Conservation (phyloP, 2,329 filamentous ascomycete species). For the Chrysosphaeria jannelii region DNA sequence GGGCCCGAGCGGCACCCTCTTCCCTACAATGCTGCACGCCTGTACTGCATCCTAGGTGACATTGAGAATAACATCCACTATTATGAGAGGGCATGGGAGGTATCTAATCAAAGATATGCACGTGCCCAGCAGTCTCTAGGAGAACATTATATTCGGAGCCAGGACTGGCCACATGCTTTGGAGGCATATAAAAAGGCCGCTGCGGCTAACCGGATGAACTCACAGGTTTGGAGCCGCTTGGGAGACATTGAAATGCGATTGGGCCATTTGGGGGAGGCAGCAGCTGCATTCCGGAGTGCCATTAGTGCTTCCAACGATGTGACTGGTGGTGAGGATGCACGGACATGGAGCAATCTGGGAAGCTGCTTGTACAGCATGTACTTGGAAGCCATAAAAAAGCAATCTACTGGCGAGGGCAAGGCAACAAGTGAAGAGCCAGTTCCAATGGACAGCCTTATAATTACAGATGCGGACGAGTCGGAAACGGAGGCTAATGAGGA, state of each 20-base stretch:
- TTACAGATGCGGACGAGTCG: conserved; percentile 4
- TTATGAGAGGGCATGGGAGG: conserved; percentile 68
- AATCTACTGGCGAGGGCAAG: background rate
- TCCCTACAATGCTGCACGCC: conserved; percentile 53
- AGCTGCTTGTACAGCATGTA: conserved; percentile 49
- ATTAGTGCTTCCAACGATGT: conserved; percentile 29
- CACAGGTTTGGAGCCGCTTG: conserved; percentile 64
- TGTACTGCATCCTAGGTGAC: conserved; percentile 86
- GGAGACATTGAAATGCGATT: conserved; percentile 68
- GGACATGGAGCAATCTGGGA: conserved; percentile 86
- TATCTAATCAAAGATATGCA: conserved; percentile 54
- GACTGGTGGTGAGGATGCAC: conserved; percentile 62
- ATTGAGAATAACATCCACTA: conserved; percentile 43
- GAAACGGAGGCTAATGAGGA: conserved; percentile 13
- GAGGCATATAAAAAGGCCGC: conserved; percentile 56
- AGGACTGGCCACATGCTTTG: conserved; percentile 37
- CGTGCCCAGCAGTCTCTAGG: conserved; percentile 71
- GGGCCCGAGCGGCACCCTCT: conserved; percentile 40
- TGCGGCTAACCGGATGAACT: conserved; percentile 49
- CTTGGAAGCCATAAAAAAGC: conserved; percentile 16
- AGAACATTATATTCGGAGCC: conserved; percentile 37
- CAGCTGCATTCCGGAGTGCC: conserved; percentile 54
- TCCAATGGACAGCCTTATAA: too few species aligned
- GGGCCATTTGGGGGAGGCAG: conserved; percentile 44
- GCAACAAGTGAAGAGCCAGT: conserved; percentile 7